Evolutionary conservation across 768 basidiomycete species (phyloP), one percentile per base, ranked within the genome.

Genomic region (Phanerochaete carnosa): DNA sequence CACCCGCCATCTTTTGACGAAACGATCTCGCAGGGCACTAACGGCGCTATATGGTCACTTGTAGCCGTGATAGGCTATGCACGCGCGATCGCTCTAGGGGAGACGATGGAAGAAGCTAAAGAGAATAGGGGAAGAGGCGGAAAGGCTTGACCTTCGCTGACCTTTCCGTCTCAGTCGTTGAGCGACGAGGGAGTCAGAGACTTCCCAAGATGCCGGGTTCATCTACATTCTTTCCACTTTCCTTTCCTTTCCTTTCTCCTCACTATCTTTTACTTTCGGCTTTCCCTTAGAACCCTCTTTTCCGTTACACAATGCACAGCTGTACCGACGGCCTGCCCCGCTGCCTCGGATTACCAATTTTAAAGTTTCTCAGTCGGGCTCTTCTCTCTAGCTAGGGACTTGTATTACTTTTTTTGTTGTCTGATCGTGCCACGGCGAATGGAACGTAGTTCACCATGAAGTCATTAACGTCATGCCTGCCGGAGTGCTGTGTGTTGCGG

Each of bases 41-140:
- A 94, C 68, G 88, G 85, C 28, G 86, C 88, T 13, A 73, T 95
- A 53, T 97, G 86, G 80, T 92, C 90, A 25, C 68, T 92, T 53
- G 81, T 93, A 67, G 89, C 91, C 19, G 78, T 82, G 26, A 63
- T 80, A 58, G 86, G 86, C 68, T 96, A 93, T 67, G 72, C 74
- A 15, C 82, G 86, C 58, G 90, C 92, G 13, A 76, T 86, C 45
- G 71, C 80, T 62, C 78, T 83, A 22, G 89, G 87, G 68, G 93
- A 95, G 75, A 77, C 69, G 57, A 88, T 92, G 77, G 80, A 77
- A 58, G 87, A 82, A 63, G 83, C 84, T 45, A 87, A 86, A 71
- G 78, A 75, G 64, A 85, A 88, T 69, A 82, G 79, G 75, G 85
- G 82, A 47, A 84, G 77, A 66, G 79, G 73, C 59, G 84, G 80